phyloP scores from a whole-genome alignment of 768 basidiomycete species.

The Lyophyllum shimeji region DNA sequence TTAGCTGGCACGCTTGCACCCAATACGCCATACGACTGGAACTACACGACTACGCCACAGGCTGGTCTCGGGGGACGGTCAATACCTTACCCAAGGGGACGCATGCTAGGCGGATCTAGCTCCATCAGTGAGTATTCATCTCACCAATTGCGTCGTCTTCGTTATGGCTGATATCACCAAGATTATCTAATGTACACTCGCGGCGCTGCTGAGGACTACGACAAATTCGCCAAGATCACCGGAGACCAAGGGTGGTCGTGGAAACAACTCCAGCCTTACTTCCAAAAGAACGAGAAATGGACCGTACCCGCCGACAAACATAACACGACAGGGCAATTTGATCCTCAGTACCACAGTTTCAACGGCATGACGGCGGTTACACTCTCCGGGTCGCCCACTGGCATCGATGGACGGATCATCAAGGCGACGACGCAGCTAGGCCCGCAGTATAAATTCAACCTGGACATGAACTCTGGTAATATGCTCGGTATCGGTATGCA shows the following conservation, averaged over 20 bases:
- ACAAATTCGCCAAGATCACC: conserved; percentile 12
- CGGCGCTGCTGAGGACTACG: conserved; percentile 15
- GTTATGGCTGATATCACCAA: neutral
- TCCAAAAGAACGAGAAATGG: conserved; percentile 31
- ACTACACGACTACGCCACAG: conserved; percentile 7
- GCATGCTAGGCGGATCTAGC: conserved; percentile 28
- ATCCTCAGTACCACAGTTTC: conserved; percentile 29
- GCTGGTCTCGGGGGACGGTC: conserved; percentile 21
- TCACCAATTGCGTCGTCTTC: too few species aligned
- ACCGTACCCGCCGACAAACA: conserved; percentile 29
- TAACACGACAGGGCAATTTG: conserved; percentile 29
- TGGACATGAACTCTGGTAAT: conserved; percentile 22
- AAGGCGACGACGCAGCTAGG: conserved; percentile 27
- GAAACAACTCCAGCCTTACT: conserved; percentile 26
- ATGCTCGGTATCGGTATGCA: conserved; percentile 23
- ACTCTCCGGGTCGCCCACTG: conserved; percentile 25
- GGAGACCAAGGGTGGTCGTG: conserved; percentile 28
- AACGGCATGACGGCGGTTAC: conserved; percentile 27
- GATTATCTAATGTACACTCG: conserved; percentile 19
- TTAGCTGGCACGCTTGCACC: conserved; percentile 9
- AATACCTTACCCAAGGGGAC: conserved; percentile 25
- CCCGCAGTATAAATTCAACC: conserved; percentile 20
- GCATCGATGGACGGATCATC: conserved; percentile 29
- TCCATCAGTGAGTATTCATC: conserved; percentile 23
- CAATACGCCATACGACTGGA: conserved; percentile 21